A percentile compares a stretch with the other conserved stretches of the same genome.
These are phyloP conservation scores for Patellaria atrata DNA, from an alignment of 495 filamentous ascomycete species.

Conservation along the genomic window DNA sequence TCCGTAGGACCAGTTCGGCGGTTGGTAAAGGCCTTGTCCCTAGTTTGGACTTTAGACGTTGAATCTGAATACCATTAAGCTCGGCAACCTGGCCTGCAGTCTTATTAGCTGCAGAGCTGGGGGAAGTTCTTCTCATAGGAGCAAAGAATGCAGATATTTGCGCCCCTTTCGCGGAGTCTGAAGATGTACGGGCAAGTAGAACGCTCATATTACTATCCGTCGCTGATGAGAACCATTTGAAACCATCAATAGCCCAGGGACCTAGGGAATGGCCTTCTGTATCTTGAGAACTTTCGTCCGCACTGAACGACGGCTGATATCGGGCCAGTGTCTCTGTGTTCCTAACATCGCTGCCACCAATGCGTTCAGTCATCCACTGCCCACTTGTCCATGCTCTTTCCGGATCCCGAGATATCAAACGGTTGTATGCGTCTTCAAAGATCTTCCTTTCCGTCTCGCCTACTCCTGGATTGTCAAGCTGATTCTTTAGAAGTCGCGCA, in stretches of 20 bases:
- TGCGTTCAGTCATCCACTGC: slow-evolving; percentile 80
- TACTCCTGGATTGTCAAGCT: slow-evolving; percentile 27
- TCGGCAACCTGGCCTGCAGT: slow-evolving; percentile 26
- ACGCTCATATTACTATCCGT: slow-evolving; percentile 58
- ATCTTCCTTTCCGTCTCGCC: slow-evolving; percentile 24
- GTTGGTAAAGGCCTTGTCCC: slow-evolving; percentile 56
- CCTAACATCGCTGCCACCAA: slow-evolving; percentile 59
- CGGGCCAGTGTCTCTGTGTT: slow-evolving; percentile 53
- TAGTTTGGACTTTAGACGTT: slow-evolving; percentile 54
- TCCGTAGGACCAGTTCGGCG: slow-evolving; percentile 49
- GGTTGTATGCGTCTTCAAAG: slow-evolving; percentile 36
- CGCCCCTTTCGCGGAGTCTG: too few species aligned
- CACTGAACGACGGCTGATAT: slow-evolving; percentile 12
- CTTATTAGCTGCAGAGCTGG: slow-evolving; percentile 19
- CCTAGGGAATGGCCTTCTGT: slow-evolving; percentile 36
- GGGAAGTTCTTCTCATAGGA: slow-evolving; percentile 39
- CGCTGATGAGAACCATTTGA: slow-evolving; percentile 67
- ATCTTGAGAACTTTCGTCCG: slow-evolving; percentile 11
- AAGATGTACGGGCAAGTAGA: slow-evolving; percentile 48
- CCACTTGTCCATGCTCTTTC: slow-evolving; percentile 55
- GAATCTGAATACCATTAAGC: slow-evolving; percentile 53
- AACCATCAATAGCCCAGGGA: slow-evolving; percentile 48
- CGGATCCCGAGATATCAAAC: slow-evolving; percentile 43
- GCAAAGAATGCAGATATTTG: slow-evolving; percentile 56
- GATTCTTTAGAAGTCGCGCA: slow-evolving; percentile 42